A percentile compares a stretch with the other conserved stretches of the same genome.
Conservation (phyloP, 495 filamentous ascomycete genomes). For the Neurospora africana region DNA sequence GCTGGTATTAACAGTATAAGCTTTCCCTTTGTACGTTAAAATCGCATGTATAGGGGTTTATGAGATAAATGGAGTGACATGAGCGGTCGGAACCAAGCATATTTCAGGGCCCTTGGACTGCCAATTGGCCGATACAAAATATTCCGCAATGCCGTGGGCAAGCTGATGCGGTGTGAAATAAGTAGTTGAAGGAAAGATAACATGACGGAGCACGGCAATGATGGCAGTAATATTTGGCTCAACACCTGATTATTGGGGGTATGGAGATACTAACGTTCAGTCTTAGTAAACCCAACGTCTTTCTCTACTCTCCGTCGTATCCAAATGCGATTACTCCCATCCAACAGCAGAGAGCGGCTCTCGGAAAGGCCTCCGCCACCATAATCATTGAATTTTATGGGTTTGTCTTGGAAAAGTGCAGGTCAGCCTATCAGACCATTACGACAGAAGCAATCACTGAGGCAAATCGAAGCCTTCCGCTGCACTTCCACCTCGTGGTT, state of each 20-base stretch:
- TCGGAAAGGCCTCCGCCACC: not conserved
- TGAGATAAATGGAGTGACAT: not conserved
- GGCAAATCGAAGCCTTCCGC: not conserved
- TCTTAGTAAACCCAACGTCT: not conserved
- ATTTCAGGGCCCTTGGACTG: not conserved
- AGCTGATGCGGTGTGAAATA: not conserved
- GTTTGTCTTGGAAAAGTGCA: not conserved
- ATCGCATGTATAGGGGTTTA: not conserved
- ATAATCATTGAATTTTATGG: not conserved
- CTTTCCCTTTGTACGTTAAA: not conserved
- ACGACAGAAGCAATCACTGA: not conserved
- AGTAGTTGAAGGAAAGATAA: not conserved
- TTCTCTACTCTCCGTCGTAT: not conserved
- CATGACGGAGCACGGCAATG: not conserved
- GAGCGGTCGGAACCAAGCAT: not conserved
- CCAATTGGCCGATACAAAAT: not conserved
- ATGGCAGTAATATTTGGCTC: not conserved
- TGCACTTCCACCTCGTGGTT: not conserved
- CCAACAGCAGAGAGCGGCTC: not conserved
- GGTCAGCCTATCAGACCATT: not conserved
- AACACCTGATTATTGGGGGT: not conserved
- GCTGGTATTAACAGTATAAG: not conserved
- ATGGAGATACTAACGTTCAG: not conserved
- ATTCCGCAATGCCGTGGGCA: not conserved
- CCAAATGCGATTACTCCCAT: not conserved